Base-by-base conservation (phyloP, 306 rosid species). In the Cicer bijugum region DNA sequence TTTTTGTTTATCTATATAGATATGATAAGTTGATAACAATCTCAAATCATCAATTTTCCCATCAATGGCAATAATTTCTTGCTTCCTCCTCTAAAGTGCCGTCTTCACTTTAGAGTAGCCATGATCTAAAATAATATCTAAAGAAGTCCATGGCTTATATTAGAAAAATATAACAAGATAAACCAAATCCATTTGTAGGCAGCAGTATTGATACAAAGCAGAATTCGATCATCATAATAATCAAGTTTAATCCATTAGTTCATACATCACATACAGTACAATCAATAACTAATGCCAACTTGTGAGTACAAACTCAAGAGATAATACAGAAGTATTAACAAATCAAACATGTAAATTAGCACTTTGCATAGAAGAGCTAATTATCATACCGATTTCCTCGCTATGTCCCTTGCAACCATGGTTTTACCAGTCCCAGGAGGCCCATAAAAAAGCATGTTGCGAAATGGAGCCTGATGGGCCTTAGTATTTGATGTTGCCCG, bases 361-460 rank as follows among this genome's bases (percentile, higher is more conserved):
- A 57, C 66, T 23, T 20, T 0, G 47, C 12, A 73, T 9, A 6
- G 33, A 68, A 81, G 55, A 76, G 52, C 19, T 55, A 75, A 74
- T 14, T 35, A 59, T 47, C 75, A 63, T 90, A 95, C 99, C 83
- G 97, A 95, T 83, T 89, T 92, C 72, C 86, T 89, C 70, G 99
- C 97, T 68, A 95, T 95, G 82, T 92, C 99, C 85, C 89, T 88
- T 3, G 97, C 99, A 84, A 95, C 97, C 97, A 92, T 83, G n/a
- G 99, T 95, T 90, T 95, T 92, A 59, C 99, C 99, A 15, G 99
- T 95, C 45, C 99, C 99, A 61, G 99, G 99, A 63, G 93, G 97
- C 50, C 97, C 99, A 84, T 95, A 92, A 80, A 95, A 95, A 67
- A 95, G 88, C 97, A 95, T 90, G 75, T 95, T 92, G 55, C 97